Evolutionary conservation across 495 filamentous ascomycete species (phyloP).

Genomic region (Lichina pygmaea): DNA sequence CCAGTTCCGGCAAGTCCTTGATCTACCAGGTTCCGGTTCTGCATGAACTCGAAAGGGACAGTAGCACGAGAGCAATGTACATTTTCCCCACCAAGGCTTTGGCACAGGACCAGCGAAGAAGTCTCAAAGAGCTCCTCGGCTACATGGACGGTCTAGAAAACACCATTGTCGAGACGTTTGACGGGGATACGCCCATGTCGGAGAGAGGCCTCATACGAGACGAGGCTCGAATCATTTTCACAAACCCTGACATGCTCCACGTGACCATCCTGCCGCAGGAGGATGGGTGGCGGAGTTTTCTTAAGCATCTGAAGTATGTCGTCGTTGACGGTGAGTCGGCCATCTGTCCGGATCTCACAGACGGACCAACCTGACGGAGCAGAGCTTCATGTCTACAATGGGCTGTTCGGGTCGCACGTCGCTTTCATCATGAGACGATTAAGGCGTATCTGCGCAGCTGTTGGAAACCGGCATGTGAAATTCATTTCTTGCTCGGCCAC

Average conservation of each 20-base stretch:
- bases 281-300: slow-evolving; percentile 62
- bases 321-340: slow-evolving; percentile 23
- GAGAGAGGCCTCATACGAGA: slow-evolving; percentile 61
- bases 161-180: slow-evolving; percentile 70
- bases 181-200: slow-evolving; percentile 74
- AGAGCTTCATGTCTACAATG: slow-evolving; percentile 86
- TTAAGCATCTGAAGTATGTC: slow-evolving; percentile 74
- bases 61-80: slow-evolving; percentile 66
- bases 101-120: slow-evolving; percentile 81
- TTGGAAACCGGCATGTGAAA: slow-evolving; percentile 69
- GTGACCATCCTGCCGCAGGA: slow-evolving; percentile 85
- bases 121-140: slow-evolving; percentile 55
- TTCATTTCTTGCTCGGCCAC: slow-evolving; percentile 97
- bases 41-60: slow-evolving; percentile 58
- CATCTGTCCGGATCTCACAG: background rate
- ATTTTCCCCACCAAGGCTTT: slow-evolving; percentile 97
- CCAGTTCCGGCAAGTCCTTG: slow-evolving; percentile 83
- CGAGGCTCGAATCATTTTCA: slow-evolving; percentile 83
- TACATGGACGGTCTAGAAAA: slow-evolving; percentile 57
- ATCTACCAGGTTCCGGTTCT: slow-evolving; percentile 93
- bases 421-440: slow-evolving; percentile 85
- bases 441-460: slow-evolving; percentile 64
- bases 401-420: slow-evolving; percentile 78
- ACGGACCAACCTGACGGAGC: background rate
- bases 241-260: slow-evolving; percentile 96